A percentile compares a stretch with the other conserved stretches of the same genome.
These are phyloP conservation scores for Beauveria caledonica DNA, from an alignment of 2,329 filamentous ascomycete species.

Conservation along the genomic window DNA sequence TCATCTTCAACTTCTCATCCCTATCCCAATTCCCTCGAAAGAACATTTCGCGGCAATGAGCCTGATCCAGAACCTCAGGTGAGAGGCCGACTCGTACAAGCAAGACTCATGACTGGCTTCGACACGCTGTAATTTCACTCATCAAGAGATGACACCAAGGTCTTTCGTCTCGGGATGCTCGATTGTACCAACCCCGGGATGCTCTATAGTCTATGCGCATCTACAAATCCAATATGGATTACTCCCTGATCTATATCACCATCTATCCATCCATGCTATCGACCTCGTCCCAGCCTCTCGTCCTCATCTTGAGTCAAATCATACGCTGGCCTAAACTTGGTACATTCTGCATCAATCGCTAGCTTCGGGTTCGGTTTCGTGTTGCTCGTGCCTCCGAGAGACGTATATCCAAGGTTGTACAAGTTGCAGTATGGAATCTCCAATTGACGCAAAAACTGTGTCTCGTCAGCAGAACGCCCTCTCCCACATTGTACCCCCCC, in stretches of 20 bases:
- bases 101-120: neutral
- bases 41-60: neutral
- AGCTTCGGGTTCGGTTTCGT: slow-evolving; percentile 82
- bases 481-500: neutral
- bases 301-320: slow-evolving; percentile 66
- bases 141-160: neutral
- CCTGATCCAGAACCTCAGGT: neutral
- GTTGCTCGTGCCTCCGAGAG: slow-evolving; percentile 81
- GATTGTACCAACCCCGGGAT: neutral
- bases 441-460: slow-evolving; percentile 71
- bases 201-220: slow-evolving; percentile 9
- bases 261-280: slow-evolving; percentile 20
- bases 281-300: slow-evolving; percentile 69
- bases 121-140: neutral
- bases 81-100: neutral
- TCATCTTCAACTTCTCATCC: neutral
- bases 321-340: slow-evolving; percentile 62
- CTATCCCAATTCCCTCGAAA: too few species aligned
- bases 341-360: slow-evolving; percentile 29
- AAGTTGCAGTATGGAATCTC: slow-evolving; percentile 76
- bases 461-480: slow-evolving; percentile 13
- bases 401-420: slow-evolving; percentile 86
- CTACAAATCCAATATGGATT: neutral
- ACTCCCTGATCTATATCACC: neutral
- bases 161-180: neutral